Conservation (phyloP, 768 basidiomycete species). For the Hortiboletus flavorubellus region DNA sequence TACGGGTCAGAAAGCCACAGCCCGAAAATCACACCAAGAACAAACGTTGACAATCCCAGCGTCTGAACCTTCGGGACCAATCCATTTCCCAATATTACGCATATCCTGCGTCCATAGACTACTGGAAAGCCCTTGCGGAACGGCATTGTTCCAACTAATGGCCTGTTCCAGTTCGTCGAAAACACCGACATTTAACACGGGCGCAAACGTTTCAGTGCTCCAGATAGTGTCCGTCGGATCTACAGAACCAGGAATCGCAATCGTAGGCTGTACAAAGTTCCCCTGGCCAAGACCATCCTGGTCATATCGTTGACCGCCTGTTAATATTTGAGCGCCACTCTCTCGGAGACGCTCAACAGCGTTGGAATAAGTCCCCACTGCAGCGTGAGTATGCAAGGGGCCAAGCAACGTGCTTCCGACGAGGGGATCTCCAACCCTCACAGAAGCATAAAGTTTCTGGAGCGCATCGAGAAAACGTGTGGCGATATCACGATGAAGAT, state of each 20-base stretch:
- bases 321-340: slow-evolving; percentile 72
- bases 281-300: slow-evolving; percentile 56
- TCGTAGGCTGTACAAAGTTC: slow-evolving; percentile 88
- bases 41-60: slow-evolving; percentile 89
- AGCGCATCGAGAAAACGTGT: slow-evolving; percentile 72
- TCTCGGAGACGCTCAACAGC: slow-evolving; percentile 60
- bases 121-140: slow-evolving; percentile 88
- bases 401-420: slow-evolving; percentile 71
- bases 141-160: slow-evolving; percentile 86
- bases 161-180: slow-evolving; percentile 87
- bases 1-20: slow-evolving; percentile 3
- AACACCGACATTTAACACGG: slow-evolving; percentile 80
- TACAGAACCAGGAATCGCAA: slow-evolving; percentile 62
- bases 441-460: slow-evolving; percentile 63
- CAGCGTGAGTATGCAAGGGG: slow-evolving; percentile 74
- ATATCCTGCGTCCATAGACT: slow-evolving; percentile 89
- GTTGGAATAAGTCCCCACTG: slow-evolving; percentile 59
- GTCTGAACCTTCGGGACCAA: slow-evolving; percentile 86
- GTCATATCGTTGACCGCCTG: slow-evolving; percentile 61
- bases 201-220: slow-evolving; percentile 83
- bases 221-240: slow-evolving; percentile 59
- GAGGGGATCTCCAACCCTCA: slow-evolving; percentile 86
- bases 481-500: slow-evolving; percentile 81
- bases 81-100: slow-evolving; percentile 84
- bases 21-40: slow-evolving; percentile 8